Evolutionary conservation across 148 eudicot species (phyloP), one percentile per base, ranked within the genome.

Genomic region (Linanthus parryae): DNA sequence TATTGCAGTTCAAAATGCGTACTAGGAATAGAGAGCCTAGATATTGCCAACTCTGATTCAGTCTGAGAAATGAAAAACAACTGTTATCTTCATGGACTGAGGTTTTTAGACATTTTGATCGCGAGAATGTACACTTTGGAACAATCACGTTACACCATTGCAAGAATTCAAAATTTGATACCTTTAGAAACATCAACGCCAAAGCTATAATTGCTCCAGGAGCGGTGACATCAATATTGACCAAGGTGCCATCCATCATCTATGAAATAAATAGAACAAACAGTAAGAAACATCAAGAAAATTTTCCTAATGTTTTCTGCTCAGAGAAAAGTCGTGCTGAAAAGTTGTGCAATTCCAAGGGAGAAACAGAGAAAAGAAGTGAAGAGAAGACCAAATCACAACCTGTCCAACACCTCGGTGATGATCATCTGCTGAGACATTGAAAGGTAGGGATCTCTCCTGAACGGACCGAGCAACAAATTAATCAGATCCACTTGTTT

Each of bases 191-290:
- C 88, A 92, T 81, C 66, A 92, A 70, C 48, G 88, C 88, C 31
- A 92, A 52, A 67, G 98, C 94, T 69, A 84, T 65, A 52, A 79
- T 80, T 51, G 98, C 96, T 41, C 98, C 98, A 48, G 98, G 98
- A 37, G 96, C 98, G 50, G 98, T 92, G 56, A 92, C 98, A 61
- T 92, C 98, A 67, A 92, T 70, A 59, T 92, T 87, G 54, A 87
- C 73, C 35, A 66, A 61, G 38, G 63, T 50, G 30, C 87, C 96
- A 54, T 92, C 98, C 63, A 73, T 55, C 71, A 75, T 67, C 95
- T 90, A 63, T 27, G n/a, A 58, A 8, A 51, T 17, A 24, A 58
- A 50, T 20, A 54, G 42, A 18, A 46, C 14, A 7, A 7, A 23
- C 4, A 33, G 17, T 12, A 8, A 42, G 29, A 43, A 12, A 26